Conservation (phyloP, 192 early-diverging fungal genomes). For the Helicostylum pulchrum region DNA sequence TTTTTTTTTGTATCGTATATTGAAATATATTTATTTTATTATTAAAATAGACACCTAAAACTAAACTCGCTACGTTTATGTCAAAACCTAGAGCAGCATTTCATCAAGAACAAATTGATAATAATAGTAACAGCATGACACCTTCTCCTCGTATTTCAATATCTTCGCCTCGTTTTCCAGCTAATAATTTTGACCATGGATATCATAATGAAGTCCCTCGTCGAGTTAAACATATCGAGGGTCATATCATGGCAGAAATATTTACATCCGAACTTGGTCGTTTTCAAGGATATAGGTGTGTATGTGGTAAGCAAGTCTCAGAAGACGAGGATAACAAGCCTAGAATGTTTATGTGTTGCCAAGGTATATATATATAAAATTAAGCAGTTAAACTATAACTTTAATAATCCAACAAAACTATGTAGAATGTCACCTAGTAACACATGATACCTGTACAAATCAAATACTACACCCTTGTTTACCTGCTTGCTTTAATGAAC, state of each 20-base stretch:
- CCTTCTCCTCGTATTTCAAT: conserved; percentile 8
- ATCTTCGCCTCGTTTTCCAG: neutral
- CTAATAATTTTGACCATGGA: neutral
- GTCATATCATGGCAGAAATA: conserved; percentile 29
- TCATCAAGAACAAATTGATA: conserved; percentile 12
- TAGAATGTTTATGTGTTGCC: conserved; percentile 25
- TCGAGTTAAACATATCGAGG: conserved; percentile 28
- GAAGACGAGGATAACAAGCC: conserved; percentile 3
- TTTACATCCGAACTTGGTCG: conserved; percentile 23
- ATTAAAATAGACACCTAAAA: conserved; percentile 3
- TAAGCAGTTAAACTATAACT: neutral
- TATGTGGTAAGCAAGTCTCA: conserved; percentile 31
- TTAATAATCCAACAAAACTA: neutral
- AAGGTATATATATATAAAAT: conserved; percentile 21
- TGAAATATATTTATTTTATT: neutral
- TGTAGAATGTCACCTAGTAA: conserved; percentile 42
- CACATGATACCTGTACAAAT: conserved; percentile 46
- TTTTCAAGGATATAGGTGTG: conserved; percentile 30
- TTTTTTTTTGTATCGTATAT: neutral
- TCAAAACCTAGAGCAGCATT: conserved; percentile 30
- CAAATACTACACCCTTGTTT: conserved; percentile 53
- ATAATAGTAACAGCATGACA: neutral
- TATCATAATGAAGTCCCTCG: conserved; percentile 11
- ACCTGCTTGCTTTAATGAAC: conserved; percentile 65
- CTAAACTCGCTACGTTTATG: conserved; percentile 23